Evolutionary conservation across 1,284 basidiomycete genomes (phyloP).

Genomic region (Ceraceosorus bombacis): DNA sequence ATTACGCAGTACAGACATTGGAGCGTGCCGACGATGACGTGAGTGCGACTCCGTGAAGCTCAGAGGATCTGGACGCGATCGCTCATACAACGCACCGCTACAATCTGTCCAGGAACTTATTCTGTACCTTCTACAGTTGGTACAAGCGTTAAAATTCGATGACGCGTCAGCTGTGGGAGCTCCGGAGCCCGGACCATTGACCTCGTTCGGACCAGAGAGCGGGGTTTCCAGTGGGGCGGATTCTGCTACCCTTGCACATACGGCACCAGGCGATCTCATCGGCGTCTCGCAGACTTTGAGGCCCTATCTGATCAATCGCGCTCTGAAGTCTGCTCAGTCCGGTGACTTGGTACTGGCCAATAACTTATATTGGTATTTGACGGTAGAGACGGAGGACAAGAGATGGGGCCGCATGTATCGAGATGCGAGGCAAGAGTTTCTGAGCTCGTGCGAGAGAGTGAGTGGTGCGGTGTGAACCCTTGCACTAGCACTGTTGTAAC

Average conservation of each 20-base stretch:
- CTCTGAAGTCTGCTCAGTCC: slow-evolving; percentile 56
- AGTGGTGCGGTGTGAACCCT: too few relatives aligned
- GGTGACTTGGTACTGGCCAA: slow-evolving; percentile 71
- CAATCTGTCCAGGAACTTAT: slow-evolving; percentile 66
- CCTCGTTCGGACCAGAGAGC: slow-evolving; percentile 14
- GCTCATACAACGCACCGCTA: too few relatives aligned
- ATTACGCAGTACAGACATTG: slow-evolving; percentile 86
- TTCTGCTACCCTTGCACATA: slow-evolving; percentile 1
- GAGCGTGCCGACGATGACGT: slow-evolving; percentile 90
- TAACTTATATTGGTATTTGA: slow-evolving; percentile 91
- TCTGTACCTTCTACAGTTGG: slow-evolving; percentile 86
- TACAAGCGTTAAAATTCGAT: slow-evolving; percentile 77
- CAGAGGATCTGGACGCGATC: background rate
- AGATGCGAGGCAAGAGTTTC: too few relatives aligned
- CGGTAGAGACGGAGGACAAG: slow-evolving; percentile 80
- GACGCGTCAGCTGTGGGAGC: slow-evolving; percentile 4
- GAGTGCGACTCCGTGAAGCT: slow-evolving; percentile 30
- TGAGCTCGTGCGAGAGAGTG: background rate
- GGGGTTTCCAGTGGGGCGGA: background rate
- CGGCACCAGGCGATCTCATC: slow-evolving; percentile 9
- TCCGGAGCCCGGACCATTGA: background rate
- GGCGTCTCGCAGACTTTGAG: slow-evolving; percentile 14
- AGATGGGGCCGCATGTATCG: slow-evolving; percentile 55
- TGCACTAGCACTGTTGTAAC: too few relatives aligned
- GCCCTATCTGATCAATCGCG: slow-evolving; percentile 72